phyloP scores from a whole-genome alignment of 805 yeast species.

The Torulaspora delbrueckii region DNA sequence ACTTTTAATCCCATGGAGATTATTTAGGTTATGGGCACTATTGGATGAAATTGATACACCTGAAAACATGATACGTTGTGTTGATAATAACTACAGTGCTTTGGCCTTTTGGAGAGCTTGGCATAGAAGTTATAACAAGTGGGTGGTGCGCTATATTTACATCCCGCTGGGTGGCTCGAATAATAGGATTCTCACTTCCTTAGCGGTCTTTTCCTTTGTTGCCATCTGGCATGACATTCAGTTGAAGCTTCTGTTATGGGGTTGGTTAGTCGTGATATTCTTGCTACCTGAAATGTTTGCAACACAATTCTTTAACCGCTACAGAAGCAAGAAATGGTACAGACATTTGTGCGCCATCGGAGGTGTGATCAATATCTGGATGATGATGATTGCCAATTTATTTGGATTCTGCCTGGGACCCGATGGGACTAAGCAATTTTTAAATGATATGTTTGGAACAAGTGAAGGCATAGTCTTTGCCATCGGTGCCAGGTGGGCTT shows the following conservation, averaged over 20 bases:
- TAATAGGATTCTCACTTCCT: constrained; percentile 66
- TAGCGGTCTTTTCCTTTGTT: constrained; percentile 88
- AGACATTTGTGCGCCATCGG: constrained; percentile 82
- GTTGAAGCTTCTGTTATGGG: constrained; percentile 83
- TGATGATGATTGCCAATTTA: constrained; percentile 96
- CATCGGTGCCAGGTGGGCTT: constrained; percentile 52
- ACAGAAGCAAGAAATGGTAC: constrained; percentile 55
- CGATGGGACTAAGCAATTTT: constrained; percentile 69
- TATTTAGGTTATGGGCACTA: constrained; percentile 88
- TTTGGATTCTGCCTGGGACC: constrained; percentile 92
- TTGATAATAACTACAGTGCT: constrained; percentile 90
- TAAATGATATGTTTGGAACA: constrained; percentile 69
- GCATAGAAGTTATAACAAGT: constrained; percentile 91
- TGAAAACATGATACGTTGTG: constrained; percentile 94
- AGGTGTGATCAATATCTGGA: constrained; percentile 85
- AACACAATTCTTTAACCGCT: constrained; percentile 41
- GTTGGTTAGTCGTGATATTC: constrained; percentile 87
- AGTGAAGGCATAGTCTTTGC: constrained; percentile 61
- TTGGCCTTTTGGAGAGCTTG: constrained; percentile 98
- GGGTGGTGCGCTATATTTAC: constrained; percentile 85
- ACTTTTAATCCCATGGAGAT: constrained; percentile 90
- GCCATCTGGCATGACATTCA: constrained; percentile 99
- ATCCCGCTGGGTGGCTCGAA: constrained; percentile 84
- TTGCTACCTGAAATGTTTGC: constrained; percentile 79
- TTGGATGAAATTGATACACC: constrained; percentile 95